A percentile compares a stretch with the other conserved stretches of the same genome.
phyloP scores from a whole-genome alignment of 305 asterid species.

The Vinca major region DNA sequence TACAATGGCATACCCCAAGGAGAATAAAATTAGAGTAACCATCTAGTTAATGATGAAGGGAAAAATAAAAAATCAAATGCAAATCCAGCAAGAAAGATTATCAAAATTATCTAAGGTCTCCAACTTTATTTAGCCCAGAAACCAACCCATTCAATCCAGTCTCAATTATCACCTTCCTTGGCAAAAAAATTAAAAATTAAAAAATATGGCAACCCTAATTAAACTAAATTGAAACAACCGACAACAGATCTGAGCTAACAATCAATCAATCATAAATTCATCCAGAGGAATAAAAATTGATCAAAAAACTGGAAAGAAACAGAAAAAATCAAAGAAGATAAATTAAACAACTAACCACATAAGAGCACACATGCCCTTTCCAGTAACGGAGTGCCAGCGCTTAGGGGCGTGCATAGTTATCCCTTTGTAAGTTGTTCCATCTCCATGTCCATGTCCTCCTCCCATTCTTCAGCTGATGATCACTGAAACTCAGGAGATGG shows the following conservation, averaged over 20 bases:
- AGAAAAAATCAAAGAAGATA: background rate
- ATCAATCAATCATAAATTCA: background rate
- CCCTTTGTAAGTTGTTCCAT: conserved; percentile 73
- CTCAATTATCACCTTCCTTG: background rate
- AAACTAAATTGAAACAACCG: conserved; percentile 6
- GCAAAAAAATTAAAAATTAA: background rate
- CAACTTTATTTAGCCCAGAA: background rate
- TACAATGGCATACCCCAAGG: background rate
- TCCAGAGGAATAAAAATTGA: background rate
- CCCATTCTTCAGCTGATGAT: conserved; percentile 26
- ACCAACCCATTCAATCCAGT: too few species aligned
- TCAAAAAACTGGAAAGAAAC: background rate
- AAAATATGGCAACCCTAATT: background rate
- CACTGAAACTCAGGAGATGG: background rate
- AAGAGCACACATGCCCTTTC: conserved; percentile 89
- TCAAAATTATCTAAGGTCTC: background rate
- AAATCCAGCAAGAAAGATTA: background rate
- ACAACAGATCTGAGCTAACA: background rate
- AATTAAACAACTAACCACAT: conserved; percentile 48
- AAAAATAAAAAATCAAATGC: background rate
- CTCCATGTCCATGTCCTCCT: conserved; percentile 53
- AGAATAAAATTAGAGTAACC: background rate
- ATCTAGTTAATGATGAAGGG: background rate
- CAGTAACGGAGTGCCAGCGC: conserved; percentile 88
- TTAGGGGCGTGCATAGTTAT: conserved; percentile 70